Conservation (phyloP, 805 yeast genomes). For the Suhomyces pyralidae region DNA sequence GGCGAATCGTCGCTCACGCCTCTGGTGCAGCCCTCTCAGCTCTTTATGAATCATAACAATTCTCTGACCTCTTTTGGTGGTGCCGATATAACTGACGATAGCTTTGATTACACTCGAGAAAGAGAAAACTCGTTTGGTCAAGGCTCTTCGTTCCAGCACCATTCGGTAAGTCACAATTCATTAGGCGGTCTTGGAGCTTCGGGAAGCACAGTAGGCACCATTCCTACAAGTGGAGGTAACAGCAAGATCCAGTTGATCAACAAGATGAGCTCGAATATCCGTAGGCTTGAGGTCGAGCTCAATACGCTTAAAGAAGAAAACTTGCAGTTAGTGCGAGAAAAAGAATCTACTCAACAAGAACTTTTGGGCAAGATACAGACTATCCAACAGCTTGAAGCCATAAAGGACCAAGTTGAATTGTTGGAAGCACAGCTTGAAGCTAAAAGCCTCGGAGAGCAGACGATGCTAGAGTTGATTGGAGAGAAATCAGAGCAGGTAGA, state of each 20-base stretch:
- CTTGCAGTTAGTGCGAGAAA: conserved; percentile 49
- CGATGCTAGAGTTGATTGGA: conserved; percentile 70
- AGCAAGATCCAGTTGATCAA: conserved; percentile 60
- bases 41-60: conserved; percentile 7
- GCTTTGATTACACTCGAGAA: background rate
- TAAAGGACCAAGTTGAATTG: conserved; percentile 27
- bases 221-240: conserved; percentile 12
- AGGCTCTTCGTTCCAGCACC: background rate
- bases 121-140: conserved; percentile 8
- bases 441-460: conserved; percentile 42
- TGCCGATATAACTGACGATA: conserved; percentile 1
- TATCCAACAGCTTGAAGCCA: conserved; percentile 25
- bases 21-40: background rate
- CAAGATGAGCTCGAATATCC: conserved; percentile 70
- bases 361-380: conserved; percentile 43
- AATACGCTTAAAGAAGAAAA: conserved; percentile 63
- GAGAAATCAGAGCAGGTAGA: conserved; percentile 84
- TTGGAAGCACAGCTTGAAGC: conserved; percentile 31
- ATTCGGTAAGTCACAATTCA: background rate
- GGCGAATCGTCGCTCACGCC: conserved; percentile 49
- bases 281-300: conserved; percentile 79
- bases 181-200: background rate
- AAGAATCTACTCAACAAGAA: conserved; percentile 66
- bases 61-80: conserved; percentile 15
- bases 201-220: conserved; percentile 5